Conservation (phyloP, 2,329 filamentous ascomycete genomes). For the Lecanoromycetidae sp. region DNA sequence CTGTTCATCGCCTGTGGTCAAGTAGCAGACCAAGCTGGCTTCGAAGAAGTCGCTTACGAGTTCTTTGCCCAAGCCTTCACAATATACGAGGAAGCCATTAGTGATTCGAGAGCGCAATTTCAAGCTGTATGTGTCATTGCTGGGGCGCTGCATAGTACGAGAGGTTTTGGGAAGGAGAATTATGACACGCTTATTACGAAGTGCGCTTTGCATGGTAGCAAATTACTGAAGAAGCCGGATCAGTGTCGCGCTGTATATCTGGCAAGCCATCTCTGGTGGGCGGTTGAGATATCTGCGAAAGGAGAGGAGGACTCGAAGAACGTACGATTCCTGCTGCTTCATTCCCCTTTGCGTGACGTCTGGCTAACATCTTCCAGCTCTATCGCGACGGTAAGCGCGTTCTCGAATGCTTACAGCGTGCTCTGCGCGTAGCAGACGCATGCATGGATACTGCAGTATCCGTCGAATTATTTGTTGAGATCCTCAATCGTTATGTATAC, state of each 20-base stretch:
- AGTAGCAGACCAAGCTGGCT: conserved; percentile 78
- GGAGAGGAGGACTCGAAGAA: conserved; percentile 70
- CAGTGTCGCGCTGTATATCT: conserved; percentile 95
- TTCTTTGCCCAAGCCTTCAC: conserved; percentile 98
- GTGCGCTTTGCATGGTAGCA: conserved; percentile 90
- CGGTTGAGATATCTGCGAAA: conserved; percentile 65
- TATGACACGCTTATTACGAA: conserved; percentile 98
- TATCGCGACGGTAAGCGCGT: conserved; percentile 97
- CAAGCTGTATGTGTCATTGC: conserved; percentile 94
- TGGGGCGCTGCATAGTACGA: conserved; percentile 72
- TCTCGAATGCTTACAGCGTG: conserved; percentile 87
- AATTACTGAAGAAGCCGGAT: conserved; percentile 92
- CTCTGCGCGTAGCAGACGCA: conserved; percentile 88
- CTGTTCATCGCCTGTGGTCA: conserved; percentile 87
- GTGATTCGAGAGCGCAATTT: conserved; percentile 92
- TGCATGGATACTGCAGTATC: conserved; percentile 98
- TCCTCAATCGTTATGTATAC: conserved; percentile 95
- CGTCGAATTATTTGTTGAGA: conserved; percentile 96
- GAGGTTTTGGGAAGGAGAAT: conserved; percentile 90
- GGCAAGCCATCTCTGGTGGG: conserved; percentile 97
- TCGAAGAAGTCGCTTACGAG: conserved; percentile 94
- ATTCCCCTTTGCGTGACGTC: neutral
- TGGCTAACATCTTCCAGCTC: conserved; percentile 43
- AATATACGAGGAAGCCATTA: conserved; percentile 91
- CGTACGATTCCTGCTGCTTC: conserved; percentile 39